Conservation (phyloP, 768 basidiomycete genomes). For the Leccinum ochraceum region DNA sequence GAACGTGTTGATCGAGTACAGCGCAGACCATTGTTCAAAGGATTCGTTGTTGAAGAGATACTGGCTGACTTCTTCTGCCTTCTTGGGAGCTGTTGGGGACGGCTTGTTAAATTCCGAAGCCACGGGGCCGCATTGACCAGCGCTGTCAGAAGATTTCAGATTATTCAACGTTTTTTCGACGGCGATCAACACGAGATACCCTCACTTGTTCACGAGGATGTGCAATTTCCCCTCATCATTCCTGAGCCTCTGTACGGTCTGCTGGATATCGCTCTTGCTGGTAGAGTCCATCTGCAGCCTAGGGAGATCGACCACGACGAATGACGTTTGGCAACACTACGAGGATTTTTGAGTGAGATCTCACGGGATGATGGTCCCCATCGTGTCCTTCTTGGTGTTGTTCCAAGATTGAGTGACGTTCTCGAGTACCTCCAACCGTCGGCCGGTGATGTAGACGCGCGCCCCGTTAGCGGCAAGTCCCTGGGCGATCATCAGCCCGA, state of each 20-base stretch:
- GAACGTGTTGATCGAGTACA: slow-evolving; percentile 66
- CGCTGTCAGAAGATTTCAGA: slow-evolving; percentile 42
- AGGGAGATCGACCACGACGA: slow-evolving; percentile 1
- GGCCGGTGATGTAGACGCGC: slow-evolving; percentile 77
- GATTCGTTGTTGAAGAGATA: slow-evolving; percentile 70
- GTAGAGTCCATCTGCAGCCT: slow-evolving; percentile 76
- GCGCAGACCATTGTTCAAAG: slow-evolving; percentile 59
- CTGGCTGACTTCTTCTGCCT: slow-evolving; percentile 64
- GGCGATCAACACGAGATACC: background rate
- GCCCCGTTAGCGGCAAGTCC: slow-evolving; percentile 79
- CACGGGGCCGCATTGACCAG: slow-evolving; percentile 70
- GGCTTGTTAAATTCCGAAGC: slow-evolving; percentile 59
- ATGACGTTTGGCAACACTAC: background rate
- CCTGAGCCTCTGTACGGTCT: slow-evolving; percentile 43
- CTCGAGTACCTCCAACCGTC: slow-evolving; percentile 65
- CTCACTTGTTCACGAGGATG: slow-evolving; percentile 81
- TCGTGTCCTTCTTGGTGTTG: slow-evolving; percentile 32
- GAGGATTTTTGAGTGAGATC: slow-evolving; percentile 18
- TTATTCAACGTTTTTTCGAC: background rate
- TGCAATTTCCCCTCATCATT: slow-evolving; percentile 65
- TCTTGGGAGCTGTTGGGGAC: slow-evolving; percentile 57
- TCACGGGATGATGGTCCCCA: slow-evolving; percentile 62
- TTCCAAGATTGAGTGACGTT: slow-evolving; percentile 52
- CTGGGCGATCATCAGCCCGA: slow-evolving; percentile 65
- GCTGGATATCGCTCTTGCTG: slow-evolving; percentile 61